Evolutionary conservation across 306 rosid species (phyloP), one percentile per base, ranked within the genome.

Genomic region (Inga laurina): DNA sequence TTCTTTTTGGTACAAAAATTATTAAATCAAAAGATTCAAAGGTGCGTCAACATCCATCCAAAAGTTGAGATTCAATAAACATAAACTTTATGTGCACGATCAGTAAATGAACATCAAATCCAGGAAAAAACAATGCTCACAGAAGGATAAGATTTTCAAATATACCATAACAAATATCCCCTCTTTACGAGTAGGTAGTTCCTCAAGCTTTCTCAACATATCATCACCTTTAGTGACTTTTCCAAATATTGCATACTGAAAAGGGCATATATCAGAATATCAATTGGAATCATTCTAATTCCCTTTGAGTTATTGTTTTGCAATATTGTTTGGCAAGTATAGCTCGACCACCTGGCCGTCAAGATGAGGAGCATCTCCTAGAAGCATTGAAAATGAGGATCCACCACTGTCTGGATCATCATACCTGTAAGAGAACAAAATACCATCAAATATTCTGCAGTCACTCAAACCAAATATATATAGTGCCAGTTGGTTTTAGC

Each of bases 221-320:
- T 90, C 94, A 27, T 92, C 98, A 8, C 99, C 98, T 84, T 89
- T 92, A 18, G 99, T 96, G 86, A 96, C 92, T 88, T 74, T 91
- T 79, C 99, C 99, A 85, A 96, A 96, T 88, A 96, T 90, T 22
- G 99, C 95, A 87, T 93, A 93, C 98, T 95, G 93, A 77, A 85
- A 81, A 74, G 37, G 71, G 78, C 30, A 78, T 24, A 86, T 14
- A 69, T 77, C 81, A 88, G 80, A 71, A 67, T 71, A 85, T 84
- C 51, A 82, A 87, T 41, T 70, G 70, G 48, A 71, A 82, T 71
- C 77, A 84, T 48, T 68, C 35, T 77, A 81, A 72, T 59, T n/a
- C 24, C 46, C 84, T 62, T 48, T 75, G 22, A 82, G 49, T 78
- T 15, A 80, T 73, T 81, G 57, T 43, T 75, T 49, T 10, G 72